Percentiles rank a stretch among this genome's conserved stretches.
Evolutionary conservation across 148 eudicot species (phyloP).

Genomic region (Rhododendron griersonianum): DNA sequence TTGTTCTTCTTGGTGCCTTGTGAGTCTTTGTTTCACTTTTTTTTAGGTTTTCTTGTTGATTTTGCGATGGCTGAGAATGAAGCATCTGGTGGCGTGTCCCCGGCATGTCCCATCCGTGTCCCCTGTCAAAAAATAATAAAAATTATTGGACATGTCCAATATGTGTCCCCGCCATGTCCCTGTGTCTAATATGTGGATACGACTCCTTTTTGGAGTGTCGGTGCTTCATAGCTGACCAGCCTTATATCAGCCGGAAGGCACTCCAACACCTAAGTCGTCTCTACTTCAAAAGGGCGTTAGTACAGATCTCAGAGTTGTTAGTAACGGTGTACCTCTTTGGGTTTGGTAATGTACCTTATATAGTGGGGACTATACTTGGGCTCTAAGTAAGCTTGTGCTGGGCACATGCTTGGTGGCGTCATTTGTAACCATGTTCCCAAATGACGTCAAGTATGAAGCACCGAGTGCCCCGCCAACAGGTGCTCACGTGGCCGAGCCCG

Average conservation of each 20-base stretch:
- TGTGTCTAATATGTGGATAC: too few relatives aligned
- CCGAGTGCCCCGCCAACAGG: not conserved
- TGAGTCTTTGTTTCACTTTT: not conserved
- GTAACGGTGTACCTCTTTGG: too few relatives aligned
- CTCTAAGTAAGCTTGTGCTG: not conserved
- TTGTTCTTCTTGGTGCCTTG: not conserved
- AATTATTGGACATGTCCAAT: too few relatives aligned
- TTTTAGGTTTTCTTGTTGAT: not conserved
- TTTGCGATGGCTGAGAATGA: not conserved
- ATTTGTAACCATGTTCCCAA: not conserved
- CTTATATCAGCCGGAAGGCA: not conserved
- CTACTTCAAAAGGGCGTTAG: not conserved
- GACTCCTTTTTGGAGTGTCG: too few relatives aligned
- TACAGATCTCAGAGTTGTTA: not conserved
- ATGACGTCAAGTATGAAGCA: not conserved
- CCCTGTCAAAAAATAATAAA: too few relatives aligned
- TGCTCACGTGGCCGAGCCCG: too few relatives aligned
- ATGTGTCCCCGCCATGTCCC: too few relatives aligned
- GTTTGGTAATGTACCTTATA: too few relatives aligned
- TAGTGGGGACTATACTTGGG: not conserved
- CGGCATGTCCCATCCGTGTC: too few relatives aligned
- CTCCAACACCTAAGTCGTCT: not conserved
- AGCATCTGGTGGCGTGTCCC: too few relatives aligned
- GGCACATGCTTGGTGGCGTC: not conserved
- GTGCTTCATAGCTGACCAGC: not conserved